Percentiles rank a stretch among this genome's conserved stretches.
These are phyloP conservation scores for Pseudogymnoascus sp. DNA, from an alignment of 2,329 filamentous ascomycete species.

Conservation along the genomic window DNA sequence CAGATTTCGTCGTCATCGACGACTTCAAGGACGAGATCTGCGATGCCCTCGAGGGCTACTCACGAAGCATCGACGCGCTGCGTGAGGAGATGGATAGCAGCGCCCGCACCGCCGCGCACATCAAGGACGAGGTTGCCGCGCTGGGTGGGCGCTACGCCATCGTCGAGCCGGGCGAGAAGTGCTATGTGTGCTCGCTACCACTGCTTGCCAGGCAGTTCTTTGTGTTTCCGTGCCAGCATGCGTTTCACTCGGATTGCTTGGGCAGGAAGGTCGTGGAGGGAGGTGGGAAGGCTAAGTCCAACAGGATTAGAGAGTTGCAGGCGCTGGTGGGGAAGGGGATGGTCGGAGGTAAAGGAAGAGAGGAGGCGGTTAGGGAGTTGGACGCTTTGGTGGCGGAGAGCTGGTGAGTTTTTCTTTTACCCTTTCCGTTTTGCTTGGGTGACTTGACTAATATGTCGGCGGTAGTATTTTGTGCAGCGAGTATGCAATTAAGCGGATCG, in stretches of 20 bases:
- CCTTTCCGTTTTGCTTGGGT: conserved; percentile 5
- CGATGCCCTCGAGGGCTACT: conserved; percentile 84
- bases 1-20: conserved; percentile 96
- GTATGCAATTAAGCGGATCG: conserved; percentile 85
- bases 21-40: conserved; percentile 99
- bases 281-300: conserved; percentile 64
- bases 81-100: conserved; percentile 95
- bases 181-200: conserved; percentile 79
- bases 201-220: conserved; percentile 90
- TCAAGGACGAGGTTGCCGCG: conserved; percentile 78
- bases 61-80: conserved; percentile 76
- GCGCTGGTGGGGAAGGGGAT: conserved; percentile 70
- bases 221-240: conserved; percentile 96
- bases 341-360: conserved; percentile 60
- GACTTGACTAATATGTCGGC: conserved; percentile 19
- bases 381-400: conserved; percentile 85
- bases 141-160: conserved; percentile 89
- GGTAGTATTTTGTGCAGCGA: conserved; percentile 85
- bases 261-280: conserved; percentile 78
- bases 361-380: conserved; percentile 77
- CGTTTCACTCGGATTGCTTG: conserved; percentile 92
- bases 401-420: conserved; percentile 54
- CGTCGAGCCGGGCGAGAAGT: conserved; percentile 91
- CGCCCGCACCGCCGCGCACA: conserved; percentile 78
- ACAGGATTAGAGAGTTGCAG: conserved; percentile 78